A percentile compares a stretch with the other conserved stretches of the same genome.
phyloP scores from a whole-genome alignment of 352 stramenopile genomes.

The Globisporangium sylvaticum region DNA sequence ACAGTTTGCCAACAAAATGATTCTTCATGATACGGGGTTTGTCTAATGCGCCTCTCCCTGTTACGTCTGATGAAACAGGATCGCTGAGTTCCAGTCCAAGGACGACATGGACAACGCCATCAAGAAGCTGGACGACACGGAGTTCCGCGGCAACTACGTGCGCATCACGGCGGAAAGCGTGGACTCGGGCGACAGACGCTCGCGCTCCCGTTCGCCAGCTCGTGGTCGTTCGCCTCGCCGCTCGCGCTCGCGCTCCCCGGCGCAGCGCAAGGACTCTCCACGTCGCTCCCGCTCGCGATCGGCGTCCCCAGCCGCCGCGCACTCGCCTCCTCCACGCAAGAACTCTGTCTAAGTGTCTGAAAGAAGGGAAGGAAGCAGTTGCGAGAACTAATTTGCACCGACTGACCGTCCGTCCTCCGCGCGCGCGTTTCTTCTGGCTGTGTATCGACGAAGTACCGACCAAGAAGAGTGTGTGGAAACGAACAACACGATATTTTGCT shows the following conservation, averaged over 20 bases:
- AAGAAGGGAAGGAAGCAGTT: neutral
- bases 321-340: slow-evolving; percentile 60
- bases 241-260: slow-evolving; percentile 68
- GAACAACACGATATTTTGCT: slow-evolving; percentile 15
- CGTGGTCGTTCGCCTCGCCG: slow-evolving; percentile 58
- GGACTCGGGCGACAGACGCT: slow-evolving; percentile 30
- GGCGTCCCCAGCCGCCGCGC: slow-evolving; percentile 42
- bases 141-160: slow-evolving; percentile 84
- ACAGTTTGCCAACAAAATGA: neutral
- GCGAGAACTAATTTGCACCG: neutral
- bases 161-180: slow-evolving; percentile 49
- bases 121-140: slow-evolving; percentile 85
- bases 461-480: neutral
- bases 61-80: slow-evolving; percentile 22
- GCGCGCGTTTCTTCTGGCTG: neutral
- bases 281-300: slow-evolving; percentile 69
- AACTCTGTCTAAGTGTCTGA: slow-evolving; percentile 56
- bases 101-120: slow-evolving; percentile 84
- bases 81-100: slow-evolving; percentile 77
- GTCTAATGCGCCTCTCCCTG: neutral
- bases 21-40: neutral
- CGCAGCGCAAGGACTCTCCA: slow-evolving; percentile 52
- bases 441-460: neutral
- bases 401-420: neutral
- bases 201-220: slow-evolving; percentile 58